Conservation (phyloP, 352 stramenopile genomes). For the Globisporangium heterothallicum region DNA sequence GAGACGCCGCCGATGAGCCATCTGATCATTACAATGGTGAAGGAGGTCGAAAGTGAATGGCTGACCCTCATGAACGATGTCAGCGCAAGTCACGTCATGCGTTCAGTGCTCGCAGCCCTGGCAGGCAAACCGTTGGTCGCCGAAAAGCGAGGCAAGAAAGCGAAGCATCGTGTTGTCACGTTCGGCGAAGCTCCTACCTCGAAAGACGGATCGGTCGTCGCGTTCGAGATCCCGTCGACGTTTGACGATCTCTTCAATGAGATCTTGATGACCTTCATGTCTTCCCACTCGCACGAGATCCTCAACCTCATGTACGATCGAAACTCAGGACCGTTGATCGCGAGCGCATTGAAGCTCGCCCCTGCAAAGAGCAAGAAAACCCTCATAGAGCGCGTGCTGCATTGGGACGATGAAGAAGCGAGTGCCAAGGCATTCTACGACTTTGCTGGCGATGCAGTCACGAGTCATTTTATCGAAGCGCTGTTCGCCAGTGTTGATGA, state of each 20-base stretch:
- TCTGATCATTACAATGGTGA: conserved; percentile 68
- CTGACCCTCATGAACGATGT: conserved; percentile 84
- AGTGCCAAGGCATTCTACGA: conserved; percentile 58
- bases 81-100: conserved; percentile 78
- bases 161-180: conserved; percentile 62
- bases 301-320: conserved; percentile 64
- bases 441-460: conserved; percentile 63
- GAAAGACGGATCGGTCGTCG: conserved; percentile 31
- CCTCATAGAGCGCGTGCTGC: conserved; percentile 57
- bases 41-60: conserved; percentile 75
- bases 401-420: conserved; percentile 58
- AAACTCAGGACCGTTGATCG: conserved; percentile 70
- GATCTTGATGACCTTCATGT: conserved; percentile 43
- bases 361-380: conserved; percentile 38
- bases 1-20: conserved; percentile 61
- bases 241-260: conserved; percentile 62
- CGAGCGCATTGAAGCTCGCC: conserved; percentile 54
- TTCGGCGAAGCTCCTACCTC: conserved; percentile 37
- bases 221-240: conserved; percentile 41
- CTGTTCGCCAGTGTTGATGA: conserved; percentile 52
- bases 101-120: conserved; percentile 61
- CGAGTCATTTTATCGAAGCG: conserved; percentile 72
- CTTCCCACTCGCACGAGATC: conserved; percentile 35
- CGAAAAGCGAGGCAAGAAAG: conserved; percentile 81
- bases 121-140: conserved; percentile 56